Percentiles rank a stretch among this genome's conserved stretches.
These are phyloP conservation scores for Zychaea mexicana DNA, from an alignment of 371 early-diverging fungal species.

Conservation along the genomic window DNA sequence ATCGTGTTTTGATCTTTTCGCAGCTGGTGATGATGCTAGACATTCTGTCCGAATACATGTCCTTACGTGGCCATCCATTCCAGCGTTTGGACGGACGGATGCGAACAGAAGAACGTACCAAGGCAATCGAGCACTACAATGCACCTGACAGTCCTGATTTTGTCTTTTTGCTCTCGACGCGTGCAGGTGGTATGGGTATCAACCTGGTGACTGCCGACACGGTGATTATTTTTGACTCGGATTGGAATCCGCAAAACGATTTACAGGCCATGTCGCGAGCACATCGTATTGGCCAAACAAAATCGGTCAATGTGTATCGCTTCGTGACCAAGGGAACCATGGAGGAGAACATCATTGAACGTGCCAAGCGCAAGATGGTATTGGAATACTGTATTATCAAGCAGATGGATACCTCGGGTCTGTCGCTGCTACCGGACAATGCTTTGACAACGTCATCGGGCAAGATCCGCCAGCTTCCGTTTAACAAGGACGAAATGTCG, in stretches of 20 bases:
- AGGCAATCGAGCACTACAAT: conserved; percentile 98
- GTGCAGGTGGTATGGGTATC: conserved; percentile 99
- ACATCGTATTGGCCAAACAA: conserved; percentile 99
- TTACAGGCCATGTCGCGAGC: conserved; percentile 99
- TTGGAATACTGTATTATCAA: conserved; percentile 97
- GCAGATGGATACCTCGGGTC: conserved; percentile 96
- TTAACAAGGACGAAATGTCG: conserved; percentile 85
- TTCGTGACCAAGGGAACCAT: conserved; percentile 98
- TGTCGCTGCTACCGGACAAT: conserved; percentile 64
- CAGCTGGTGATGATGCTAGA: conserved; percentile 97
- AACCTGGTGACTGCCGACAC: conserved; percentile 99
- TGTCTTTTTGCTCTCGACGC: conserved; percentile 97
- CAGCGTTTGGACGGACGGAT: conserved; percentile 98
- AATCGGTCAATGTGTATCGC: conserved; percentile 97
- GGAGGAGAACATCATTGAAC: conserved; percentile 98
- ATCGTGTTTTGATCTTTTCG: conserved; percentile 94
- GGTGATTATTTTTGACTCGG: conserved; percentile 99
- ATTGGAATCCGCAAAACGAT: conserved; percentile 99
- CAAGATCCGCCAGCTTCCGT: conserved; percentile 50
- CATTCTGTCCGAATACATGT: conserved; percentile 91
- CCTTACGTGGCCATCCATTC: conserved; percentile 82
- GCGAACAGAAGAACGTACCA: conserved; percentile 89
- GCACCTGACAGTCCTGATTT: conserved; percentile 96
- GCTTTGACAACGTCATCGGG: conserved; percentile 44
- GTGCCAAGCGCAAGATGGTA: conserved; percentile 98